Base-by-base conservation (phyloP, 106 monocot species). In the Apostasia shenzhenica region DNA sequence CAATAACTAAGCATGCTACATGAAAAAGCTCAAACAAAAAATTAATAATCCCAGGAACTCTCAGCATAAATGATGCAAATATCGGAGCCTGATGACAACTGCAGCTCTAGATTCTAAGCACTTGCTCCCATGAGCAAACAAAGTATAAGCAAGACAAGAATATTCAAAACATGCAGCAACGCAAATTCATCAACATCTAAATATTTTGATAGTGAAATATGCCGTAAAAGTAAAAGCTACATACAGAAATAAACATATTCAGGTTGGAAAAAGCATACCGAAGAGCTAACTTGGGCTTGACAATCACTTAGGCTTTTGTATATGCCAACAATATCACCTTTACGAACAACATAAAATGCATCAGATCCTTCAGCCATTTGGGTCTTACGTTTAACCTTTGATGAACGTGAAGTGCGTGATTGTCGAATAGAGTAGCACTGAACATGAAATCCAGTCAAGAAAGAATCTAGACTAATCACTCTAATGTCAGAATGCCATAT, bases 321-420 rank as follows among this genome's bases (percentile, higher is more conserved):
- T 56, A 88, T 50, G 63, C 73, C 79, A 47, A 88, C 63, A 2
- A 74, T 57, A 54, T 79, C 68, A 67, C 92, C 89, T 72, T 93
- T 93, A 46, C 86, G 70, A 57, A 93, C 89, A 70, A 89, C 83
- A 73, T 93, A 93, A 65, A 83, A 93, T 3, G 82, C 77, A 75
- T 80, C 48, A 13, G 66, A 76, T 71, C 85, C 85, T 59, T 78
- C 76, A 59, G 60, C 75, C 69, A 70, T 70, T 4, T 9, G 6
- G 13, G 57, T 10, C 43, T 57, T 53, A 6, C 6, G 69, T 45
- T 57, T 70, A 6, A 14, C 42, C 45, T 14, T 70, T 57, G 44
- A 45, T 54, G 69, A 57, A 40, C 8, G n/a, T 8, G 44, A 55
- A 57, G 41, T 54, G 40, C 67, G 42, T 54, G 67, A 54, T 53